Conservation (phyloP, 2,329 filamentous ascomycete genomes). For the Triangularia setosa region DNA sequence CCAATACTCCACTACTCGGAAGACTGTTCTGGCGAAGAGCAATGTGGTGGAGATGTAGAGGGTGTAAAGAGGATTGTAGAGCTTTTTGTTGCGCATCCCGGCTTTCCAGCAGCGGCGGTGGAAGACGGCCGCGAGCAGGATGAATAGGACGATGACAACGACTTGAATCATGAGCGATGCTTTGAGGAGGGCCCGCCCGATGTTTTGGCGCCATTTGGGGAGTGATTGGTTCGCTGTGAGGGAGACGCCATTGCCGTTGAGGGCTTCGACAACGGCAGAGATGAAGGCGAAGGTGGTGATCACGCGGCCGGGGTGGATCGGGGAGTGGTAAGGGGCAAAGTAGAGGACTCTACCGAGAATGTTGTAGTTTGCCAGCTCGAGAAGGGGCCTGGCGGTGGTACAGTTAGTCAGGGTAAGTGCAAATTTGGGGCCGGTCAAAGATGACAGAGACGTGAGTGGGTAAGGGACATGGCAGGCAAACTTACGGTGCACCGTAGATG, state of each 20-base stretch:
- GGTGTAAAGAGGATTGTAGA: slow-evolving; percentile 39
- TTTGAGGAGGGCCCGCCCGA: slow-evolving; percentile 46
- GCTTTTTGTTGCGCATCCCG: slow-evolving; percentile 32
- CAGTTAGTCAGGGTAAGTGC: background rate
- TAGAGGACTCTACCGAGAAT: slow-evolving; percentile 54
- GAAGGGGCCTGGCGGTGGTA: slow-evolving; percentile 32
- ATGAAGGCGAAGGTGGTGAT: slow-evolving; percentile 38
- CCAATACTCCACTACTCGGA: slow-evolving; percentile 57
- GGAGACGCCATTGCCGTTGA: slow-evolving; percentile 41
- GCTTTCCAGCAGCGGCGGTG: slow-evolving; percentile 41
- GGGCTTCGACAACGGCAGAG: slow-evolving; percentile 16
- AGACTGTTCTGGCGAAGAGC: slow-evolving; percentile 53
- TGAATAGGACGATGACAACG: slow-evolving; percentile 47
- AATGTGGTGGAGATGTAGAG: slow-evolving; percentile 49
- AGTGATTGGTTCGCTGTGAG: slow-evolving; percentile 44
- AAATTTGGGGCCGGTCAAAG: background rate
- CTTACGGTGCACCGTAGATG: slow-evolving; percentile 35
- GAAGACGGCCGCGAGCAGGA: slow-evolving; percentile 45
- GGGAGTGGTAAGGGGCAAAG: slow-evolving; percentile 53
- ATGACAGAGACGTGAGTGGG: background rate
- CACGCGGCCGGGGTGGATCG: slow-evolving; percentile 39
- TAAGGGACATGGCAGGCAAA: background rate
- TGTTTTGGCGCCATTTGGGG: slow-evolving; percentile 34
- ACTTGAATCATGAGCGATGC: slow-evolving; percentile 53
- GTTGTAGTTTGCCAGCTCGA: slow-evolving; percentile 54